phyloP scores from a whole-genome alignment of 2,329 filamentous ascomycete genomes.

The Aspergillus quadrilineatus region DNA sequence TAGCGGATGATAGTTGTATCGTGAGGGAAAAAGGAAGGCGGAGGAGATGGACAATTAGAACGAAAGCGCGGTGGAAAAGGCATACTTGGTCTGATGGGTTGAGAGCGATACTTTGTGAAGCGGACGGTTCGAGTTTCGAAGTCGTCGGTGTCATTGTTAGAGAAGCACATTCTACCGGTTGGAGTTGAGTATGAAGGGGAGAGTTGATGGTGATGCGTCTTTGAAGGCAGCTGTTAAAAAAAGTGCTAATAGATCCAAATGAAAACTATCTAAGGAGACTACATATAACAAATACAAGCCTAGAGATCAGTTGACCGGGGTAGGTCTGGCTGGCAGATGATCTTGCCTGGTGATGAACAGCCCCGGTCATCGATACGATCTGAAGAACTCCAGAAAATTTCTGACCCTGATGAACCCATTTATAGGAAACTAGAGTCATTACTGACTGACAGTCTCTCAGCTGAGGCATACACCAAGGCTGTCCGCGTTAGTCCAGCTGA shows the following conservation, averaged over 20 bases:
- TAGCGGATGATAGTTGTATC: slow-evolving; percentile 12
- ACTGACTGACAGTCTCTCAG: background rate
- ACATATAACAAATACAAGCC: background rate
- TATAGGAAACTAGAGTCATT: background rate
- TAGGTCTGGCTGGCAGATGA: slow-evolving; percentile 13
- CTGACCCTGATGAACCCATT: background rate
- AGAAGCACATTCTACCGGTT: slow-evolving; percentile 19
- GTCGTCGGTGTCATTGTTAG: slow-evolving; percentile 15
- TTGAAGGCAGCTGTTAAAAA: background rate
- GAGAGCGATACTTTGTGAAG: slow-evolving; percentile 13
- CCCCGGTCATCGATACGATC: background rate
- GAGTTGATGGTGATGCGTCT: background rate
- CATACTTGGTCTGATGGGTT: slow-evolving; percentile 4
- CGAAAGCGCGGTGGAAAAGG: slow-evolving; percentile 10
- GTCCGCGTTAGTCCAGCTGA: background rate
- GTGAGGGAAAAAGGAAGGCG: background rate
- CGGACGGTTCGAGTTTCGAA: slow-evolving; percentile 10
- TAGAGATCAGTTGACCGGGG: slow-evolving; percentile 15
- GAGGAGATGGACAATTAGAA: background rate
- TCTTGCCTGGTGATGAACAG: slow-evolving; percentile 14
- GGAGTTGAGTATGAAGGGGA: background rate
- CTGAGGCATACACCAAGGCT: slow-evolving; percentile 4
- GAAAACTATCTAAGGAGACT: background rate
- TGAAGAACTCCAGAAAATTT: background rate
- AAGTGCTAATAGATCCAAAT: background rate